Percentiles rank a stretch among this genome's conserved stretches.
phyloP scores from a whole-genome alignment of 2,329 filamentous ascomycete species.

The Ophiocordyceps unilateralis region DNA sequence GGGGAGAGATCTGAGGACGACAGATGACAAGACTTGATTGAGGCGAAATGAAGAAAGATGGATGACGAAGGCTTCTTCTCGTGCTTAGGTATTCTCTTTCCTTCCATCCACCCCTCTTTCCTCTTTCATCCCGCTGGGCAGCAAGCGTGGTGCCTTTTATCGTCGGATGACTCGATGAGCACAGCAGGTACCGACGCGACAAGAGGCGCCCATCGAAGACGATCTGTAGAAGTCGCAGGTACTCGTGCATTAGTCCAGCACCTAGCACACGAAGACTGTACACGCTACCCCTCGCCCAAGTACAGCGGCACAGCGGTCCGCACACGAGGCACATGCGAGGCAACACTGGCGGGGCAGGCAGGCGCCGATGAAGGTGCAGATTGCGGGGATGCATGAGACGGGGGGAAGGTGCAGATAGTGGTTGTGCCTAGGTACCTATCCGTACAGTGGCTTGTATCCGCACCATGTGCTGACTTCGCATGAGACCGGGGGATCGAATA shows the following conservation, averaged over 20 bases:
- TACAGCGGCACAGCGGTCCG: not conserved
- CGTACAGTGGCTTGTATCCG: too few relatives aligned
- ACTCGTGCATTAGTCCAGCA: not conserved
- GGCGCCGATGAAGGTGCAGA: not conserved
- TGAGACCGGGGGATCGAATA: too few relatives aligned
- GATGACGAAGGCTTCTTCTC: too few relatives aligned
- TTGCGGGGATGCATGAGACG: not conserved
- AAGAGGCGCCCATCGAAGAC: not conserved
- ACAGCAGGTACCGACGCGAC: not conserved
- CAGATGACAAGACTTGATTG: not conserved
- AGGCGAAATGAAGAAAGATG: too few relatives aligned
- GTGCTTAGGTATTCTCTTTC: not conserved
- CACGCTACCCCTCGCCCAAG: not conserved
- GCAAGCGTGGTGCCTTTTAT: not conserved
- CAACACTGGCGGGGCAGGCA: not conserved
- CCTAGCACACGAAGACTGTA: too few relatives aligned
- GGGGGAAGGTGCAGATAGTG: not conserved
- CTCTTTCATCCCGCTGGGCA: not conserved
- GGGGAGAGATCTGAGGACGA: too few relatives aligned
- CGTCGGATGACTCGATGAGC: not conserved
- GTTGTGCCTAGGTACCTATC: not conserved
- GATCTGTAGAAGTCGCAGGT: not conserved
- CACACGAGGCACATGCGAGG: not conserved
- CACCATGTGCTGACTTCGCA: too few relatives aligned
- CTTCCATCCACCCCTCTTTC: not conserved